Conservation (phyloP, 148 eudicot species). For the Diospyros lotus region DNA sequence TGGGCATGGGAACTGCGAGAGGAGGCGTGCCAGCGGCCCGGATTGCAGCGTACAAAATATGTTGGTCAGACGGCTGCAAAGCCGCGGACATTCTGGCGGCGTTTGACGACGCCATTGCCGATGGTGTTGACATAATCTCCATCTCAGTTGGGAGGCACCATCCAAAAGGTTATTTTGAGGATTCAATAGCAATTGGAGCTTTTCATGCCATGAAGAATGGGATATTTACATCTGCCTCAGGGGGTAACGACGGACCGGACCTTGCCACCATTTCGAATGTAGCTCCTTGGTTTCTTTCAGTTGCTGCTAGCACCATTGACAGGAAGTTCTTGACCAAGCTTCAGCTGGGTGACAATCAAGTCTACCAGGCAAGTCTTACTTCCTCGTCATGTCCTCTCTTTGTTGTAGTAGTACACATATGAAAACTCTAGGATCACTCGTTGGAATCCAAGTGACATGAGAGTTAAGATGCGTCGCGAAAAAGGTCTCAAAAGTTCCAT, state of each 20-base stretch:
- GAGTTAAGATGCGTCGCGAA: no score
- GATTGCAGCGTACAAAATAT: conserved; percentile 26
- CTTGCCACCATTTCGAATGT: background rate
- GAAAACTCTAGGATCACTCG: no score
- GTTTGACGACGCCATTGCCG: conserved; percentile 25
- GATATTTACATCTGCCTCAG: conserved; percentile 23
- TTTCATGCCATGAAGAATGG: conserved; percentile 24
- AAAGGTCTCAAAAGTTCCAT: no score
- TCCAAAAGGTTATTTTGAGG: conserved; percentile 2
- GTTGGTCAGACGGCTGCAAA: conserved; percentile 16
- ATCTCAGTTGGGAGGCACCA: conserved; percentile 9
- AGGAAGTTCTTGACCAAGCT: conserved; percentile 25
- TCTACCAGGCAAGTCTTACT: conserved; percentile 14
- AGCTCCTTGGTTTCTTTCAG: conserved; percentile 32
- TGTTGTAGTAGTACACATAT: no score
- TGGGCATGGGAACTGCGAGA: conserved; percentile 30
- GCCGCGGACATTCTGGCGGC: conserved; percentile 24
- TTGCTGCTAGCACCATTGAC: conserved; percentile 33
- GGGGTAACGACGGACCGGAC: conserved; percentile 21
- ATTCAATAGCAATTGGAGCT: conserved; percentile 24
- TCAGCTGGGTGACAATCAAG: conserved; percentile 21
- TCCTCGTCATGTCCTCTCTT: no score
- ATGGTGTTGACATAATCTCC: conserved; percentile 31
- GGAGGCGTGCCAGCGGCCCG: conserved; percentile 40
- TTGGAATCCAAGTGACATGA: no score